phyloP scores from a whole-genome alignment of 75 land plant species.

The Sequoia sempervirens region DNA sequence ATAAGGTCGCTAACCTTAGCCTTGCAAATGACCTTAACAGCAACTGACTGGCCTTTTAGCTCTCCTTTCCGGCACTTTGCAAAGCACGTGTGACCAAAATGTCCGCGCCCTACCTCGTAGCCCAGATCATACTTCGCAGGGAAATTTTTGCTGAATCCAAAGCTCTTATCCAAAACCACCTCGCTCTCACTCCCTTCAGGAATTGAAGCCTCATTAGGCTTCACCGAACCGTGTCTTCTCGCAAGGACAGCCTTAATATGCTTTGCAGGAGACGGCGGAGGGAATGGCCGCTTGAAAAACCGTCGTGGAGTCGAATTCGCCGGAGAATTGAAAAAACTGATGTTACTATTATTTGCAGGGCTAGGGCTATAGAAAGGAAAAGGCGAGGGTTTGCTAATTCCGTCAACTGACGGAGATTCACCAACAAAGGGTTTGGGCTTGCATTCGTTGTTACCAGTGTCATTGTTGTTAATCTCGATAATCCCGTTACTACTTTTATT shows the following conservation, averaged over 20 bases:
- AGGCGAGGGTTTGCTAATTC: conserved; percentile 38
- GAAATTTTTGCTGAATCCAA: conserved; percentile 75
- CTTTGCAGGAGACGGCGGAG: conserved; percentile 90
- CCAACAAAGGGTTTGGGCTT: not conserved
- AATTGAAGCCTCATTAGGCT: conserved; percentile 67
- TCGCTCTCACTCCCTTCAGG: conserved; percentile 46
- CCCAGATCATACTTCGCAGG: conserved; percentile 75
- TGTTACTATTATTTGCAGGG: conserved; percentile 44
- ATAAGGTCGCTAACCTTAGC: conserved; percentile 50
- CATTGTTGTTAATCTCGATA: not conserved
- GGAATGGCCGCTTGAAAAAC: conserved; percentile 60
- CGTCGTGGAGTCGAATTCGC: conserved; percentile 60
- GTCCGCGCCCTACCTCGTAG: conserved; percentile 86
- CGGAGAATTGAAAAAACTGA: conserved; percentile 50
- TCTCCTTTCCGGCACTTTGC: conserved; percentile 80
- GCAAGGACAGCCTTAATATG: conserved; percentile 62
- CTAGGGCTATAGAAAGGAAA: conserved; percentile 61
- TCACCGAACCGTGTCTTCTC: conserved; percentile 67
- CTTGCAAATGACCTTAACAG: conserved; percentile 82
- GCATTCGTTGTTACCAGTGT: conserved; percentile 5
- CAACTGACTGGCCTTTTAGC: conserved; percentile 73
- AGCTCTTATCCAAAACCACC: conserved; percentile 67
- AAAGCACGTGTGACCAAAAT: conserved; percentile 82
- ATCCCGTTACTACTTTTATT: not conserved
- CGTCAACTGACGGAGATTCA: conserved; percentile 11